These are phyloP conservation scores for Calvatia gigantea DNA, from an alignment of 768 basidiomycete species.

Conservation along the genomic window DNA sequence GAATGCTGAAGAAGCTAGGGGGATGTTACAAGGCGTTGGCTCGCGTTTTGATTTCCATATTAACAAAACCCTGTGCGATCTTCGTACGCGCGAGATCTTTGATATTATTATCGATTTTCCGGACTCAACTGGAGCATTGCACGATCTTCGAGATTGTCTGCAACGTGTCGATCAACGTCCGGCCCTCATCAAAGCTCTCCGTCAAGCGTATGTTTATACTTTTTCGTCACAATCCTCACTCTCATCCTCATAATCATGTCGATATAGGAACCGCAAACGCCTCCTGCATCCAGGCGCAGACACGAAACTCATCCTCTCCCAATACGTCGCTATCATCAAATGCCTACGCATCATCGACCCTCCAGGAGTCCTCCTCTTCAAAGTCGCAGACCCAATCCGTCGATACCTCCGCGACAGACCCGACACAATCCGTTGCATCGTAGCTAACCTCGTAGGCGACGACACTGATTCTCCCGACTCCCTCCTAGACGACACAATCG, in stretches of 20 bases:
- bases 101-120: constrained; percentile 96
- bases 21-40: constrained; percentile 73
- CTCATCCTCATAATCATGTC: too few relatives aligned
- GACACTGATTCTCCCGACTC: constrained; percentile 71
- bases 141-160: constrained; percentile 87
- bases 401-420: constrained; percentile 84
- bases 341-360: constrained; percentile 90
- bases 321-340: constrained; percentile 91
- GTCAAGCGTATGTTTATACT: constrained; percentile 61
- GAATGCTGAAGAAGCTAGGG: constrained; percentile 62
- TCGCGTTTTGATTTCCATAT: constrained; percentile 90
- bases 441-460: constrained; percentile 85
- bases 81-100: constrained; percentile 84
- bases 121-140: constrained; percentile 77
- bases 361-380: constrained; percentile 86
- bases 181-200: constrained; percentile 70
- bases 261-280: constrained; percentile 76
- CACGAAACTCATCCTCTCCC: constrained; percentile 83
- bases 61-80: constrained; percentile 84
- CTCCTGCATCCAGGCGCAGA: constrained; percentile 95
- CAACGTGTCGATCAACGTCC: constrained; percentile 78
- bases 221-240: background rate
- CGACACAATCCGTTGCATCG: constrained; percentile 93
- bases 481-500: constrained; percentile 79
- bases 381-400: constrained; percentile 91